A percentile compares a stretch with the other conserved stretches of the same genome.
Conservation (phyloP, 305 asterid genomes). For the Stenogyne calaminthoides region DNA sequence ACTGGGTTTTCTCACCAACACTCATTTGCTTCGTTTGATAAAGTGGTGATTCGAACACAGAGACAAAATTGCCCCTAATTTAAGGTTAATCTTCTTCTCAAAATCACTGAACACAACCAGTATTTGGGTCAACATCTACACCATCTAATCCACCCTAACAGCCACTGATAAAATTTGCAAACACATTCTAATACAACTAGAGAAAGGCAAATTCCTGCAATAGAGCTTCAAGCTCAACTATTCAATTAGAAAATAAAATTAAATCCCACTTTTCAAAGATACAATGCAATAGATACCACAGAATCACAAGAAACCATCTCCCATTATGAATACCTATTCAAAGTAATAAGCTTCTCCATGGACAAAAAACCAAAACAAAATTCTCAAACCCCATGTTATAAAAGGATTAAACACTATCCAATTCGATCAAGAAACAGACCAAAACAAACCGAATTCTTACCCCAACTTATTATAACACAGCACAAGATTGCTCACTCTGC, state of each 20-base stretch:
- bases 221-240: not conserved
- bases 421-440: not conserved
- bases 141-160: no score
- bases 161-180: no score
- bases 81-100: no score
- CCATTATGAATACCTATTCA: no score
- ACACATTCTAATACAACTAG: not conserved
- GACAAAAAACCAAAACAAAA: not conserved
- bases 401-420: not conserved
- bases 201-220: not conserved
- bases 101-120: no score
- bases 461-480: slow-evolving; percentile 21
- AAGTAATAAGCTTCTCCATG: not conserved
- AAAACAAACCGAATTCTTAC: not conserved
- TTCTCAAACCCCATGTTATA: not conserved
- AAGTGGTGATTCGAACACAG: no score
- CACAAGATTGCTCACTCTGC: slow-evolving; percentile 34
- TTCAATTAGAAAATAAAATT: not conserved
- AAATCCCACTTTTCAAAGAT: not conserved
- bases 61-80: no score
- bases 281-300: no score
- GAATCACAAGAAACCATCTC: no score
- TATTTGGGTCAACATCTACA: no score
- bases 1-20: no score
- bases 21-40: no score